Evolutionary conservation across 2,329 filamentous ascomycete species (phyloP), one percentile per base, ranked within the genome.

Genomic region (Fusarium veterinarium): DNA sequence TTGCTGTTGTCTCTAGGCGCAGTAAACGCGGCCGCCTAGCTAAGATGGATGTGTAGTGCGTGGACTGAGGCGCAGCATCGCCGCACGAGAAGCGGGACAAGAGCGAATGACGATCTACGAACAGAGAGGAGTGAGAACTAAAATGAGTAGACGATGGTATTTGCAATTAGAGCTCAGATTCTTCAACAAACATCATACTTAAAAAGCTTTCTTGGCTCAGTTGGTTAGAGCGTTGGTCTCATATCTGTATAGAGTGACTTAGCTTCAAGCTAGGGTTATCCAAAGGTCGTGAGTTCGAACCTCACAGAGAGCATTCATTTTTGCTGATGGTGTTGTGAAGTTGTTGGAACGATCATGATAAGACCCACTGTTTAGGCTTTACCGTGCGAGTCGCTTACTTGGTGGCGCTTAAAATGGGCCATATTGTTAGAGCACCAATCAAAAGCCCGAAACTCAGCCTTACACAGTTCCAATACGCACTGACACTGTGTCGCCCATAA

Each of bases 141-240:
- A 13, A 12, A 23, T 8, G 1, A 17, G 20, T n/a, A 42, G n/a
- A 42, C 5, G 20, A 42, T 16, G 3, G 9, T 23, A 42, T 8
- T 9, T 17, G 3, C 1, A 23, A 23, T 41, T 30, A 1, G 14
- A n/a, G n/a, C 11, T n/a, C 25, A 12, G 1, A 14, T 13, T n/a
- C 12, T 23, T 20, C 6, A 41, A 41, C 40, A 41, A 13, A 14
- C 40, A 41, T 41, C 40, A 23, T 41, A 11, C 16, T 6, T 11
- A 19, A 11, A 37, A 37, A 37, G 35, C 35, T 37, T 37, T 37
- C 73, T 75, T 81, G 79, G 80, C 80, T 80, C 78, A 81, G 80
- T 79, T 80, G 79, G 80, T 80, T 81, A 81, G 78, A 80, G 80
- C 80, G 80, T 81, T 79, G 79, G 79, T 80, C 79, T 80, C 79